Evolutionary conservation across 768 basidiomycete species (phyloP).

Genomic region (Amanita phalloides): DNA sequence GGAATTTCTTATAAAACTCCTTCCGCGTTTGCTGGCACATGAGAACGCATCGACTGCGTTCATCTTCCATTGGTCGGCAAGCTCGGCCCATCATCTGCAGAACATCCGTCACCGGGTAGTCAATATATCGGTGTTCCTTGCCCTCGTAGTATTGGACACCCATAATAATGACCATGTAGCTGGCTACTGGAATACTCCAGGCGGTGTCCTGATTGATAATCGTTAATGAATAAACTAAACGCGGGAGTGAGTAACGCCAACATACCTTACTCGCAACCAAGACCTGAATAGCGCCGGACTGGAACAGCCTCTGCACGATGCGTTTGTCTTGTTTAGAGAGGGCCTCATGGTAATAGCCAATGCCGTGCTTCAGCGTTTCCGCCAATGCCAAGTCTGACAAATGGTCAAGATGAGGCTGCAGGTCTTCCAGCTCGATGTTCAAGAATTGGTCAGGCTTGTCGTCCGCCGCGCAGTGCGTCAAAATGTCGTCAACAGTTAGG

Average conservation of each 20-base stretch:
- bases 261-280: constrained; percentile 86
- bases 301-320: constrained; percentile 87
- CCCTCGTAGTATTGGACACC: constrained; percentile 97
- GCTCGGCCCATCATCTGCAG: constrained; percentile 99
- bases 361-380: constrained; percentile 80
- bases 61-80: constrained; percentile 82
- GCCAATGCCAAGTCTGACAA: constrained; percentile 63
- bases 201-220: constrained; percentile 64
- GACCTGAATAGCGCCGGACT: constrained; percentile 91
- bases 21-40: constrained; percentile 98
- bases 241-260: not conserved
- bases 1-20: constrained; percentile 98
- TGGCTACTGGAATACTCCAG: constrained; percentile 89
- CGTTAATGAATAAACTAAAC: not conserved
- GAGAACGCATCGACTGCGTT: constrained; percentile 84
- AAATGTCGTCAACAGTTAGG: constrained; percentile 85
- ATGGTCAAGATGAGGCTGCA: constrained; percentile 84
- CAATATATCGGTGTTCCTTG: constrained; percentile 94
- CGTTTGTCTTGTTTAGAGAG: constrained; percentile 86
- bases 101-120: constrained; percentile 97
- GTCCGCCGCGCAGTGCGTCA: constrained; percentile 83
- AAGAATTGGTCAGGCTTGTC: constrained; percentile 79
- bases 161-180: constrained; percentile 99
- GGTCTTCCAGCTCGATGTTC: constrained; percentile 73
- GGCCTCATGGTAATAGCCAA: constrained; percentile 95